phyloP scores from a whole-genome alignment of 495 filamentous ascomycete species.

The Penicillium robsamsonii region DNA sequence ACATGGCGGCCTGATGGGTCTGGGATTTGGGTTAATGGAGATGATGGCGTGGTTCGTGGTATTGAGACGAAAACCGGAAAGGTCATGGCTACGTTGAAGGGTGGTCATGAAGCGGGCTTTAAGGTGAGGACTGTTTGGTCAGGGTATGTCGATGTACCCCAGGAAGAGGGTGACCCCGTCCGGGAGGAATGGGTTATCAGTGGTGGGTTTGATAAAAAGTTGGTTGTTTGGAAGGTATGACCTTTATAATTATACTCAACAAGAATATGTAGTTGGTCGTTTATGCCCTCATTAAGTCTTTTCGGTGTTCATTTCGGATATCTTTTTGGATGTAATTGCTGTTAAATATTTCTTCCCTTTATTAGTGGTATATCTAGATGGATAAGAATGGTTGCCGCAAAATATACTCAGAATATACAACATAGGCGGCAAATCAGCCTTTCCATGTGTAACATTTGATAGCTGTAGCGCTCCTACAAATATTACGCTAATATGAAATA shows the following conservation, averaged over 20 bases:
- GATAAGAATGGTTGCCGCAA: no score
- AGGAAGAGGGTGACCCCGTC: constrained; percentile 21
- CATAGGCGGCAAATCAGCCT: no score
- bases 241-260: background rate
- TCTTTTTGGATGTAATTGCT: no score
- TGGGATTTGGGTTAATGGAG: constrained; percentile 68
- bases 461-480: background rate
- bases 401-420: no score
- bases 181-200: constrained; percentile 60
- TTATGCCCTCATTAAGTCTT: no score
- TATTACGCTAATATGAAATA: background rate
- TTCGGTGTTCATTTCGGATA: no score
- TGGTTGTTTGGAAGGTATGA: constrained; percentile 58
- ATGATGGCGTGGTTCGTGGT: constrained; percentile 65
- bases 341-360: no score
- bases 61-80: constrained; percentile 62
- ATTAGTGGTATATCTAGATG: no score
- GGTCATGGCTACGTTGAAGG: constrained; percentile 47
- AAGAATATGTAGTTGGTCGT: no score
- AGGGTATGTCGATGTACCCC: constrained; percentile 45
- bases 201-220: constrained; percentile 65
- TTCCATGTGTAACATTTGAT: no score
- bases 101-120: constrained; percentile 56
- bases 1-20: constrained; percentile 64
- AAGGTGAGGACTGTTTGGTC: constrained; percentile 68